A percentile compares a stretch with the other conserved stretches of the same genome.
These are phyloP conservation scores for Aplosporella prunicola DNA, from an alignment of 2,329 filamentous ascomycete species.

Conservation along the genomic window DNA sequence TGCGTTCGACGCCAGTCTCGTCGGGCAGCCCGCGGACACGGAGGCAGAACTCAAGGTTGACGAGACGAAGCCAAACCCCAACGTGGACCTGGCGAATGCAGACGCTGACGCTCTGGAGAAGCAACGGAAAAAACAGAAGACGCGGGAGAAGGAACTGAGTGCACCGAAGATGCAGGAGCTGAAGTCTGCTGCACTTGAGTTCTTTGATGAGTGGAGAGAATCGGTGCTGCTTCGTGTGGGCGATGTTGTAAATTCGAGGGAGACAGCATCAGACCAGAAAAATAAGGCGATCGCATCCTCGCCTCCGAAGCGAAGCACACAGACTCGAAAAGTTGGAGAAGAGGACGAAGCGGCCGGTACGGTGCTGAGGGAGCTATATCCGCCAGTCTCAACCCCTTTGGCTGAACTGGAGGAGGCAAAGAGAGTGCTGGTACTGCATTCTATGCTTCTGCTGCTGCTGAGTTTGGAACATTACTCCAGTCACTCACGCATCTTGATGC, in stretches of 20 bases:
- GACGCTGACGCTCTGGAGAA: constrained; percentile 13
- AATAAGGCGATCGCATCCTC: constrained; percentile 15
- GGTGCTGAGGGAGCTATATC: constrained; percentile 22
- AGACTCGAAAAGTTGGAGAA: constrained; percentile 11
- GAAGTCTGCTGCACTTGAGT: constrained; percentile 57
- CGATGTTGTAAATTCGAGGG: constrained; percentile 47
- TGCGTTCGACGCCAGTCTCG: constrained; percentile 24
- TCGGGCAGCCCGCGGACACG: constrained; percentile 17
- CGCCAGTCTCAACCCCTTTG: constrained; percentile 36
- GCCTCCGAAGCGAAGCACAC: constrained; percentile 11
- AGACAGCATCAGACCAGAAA: constrained; percentile 23
- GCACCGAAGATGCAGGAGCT: constrained; percentile 50
- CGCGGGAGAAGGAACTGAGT: constrained; percentile 41
- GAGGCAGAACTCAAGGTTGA: constrained; percentile 22
- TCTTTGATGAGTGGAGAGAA: constrained; percentile 75
- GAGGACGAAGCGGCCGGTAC: constrained; percentile 22
- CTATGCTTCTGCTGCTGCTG: constrained; percentile 60
- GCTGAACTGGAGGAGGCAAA: constrained; percentile 51
- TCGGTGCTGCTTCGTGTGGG: constrained; percentile 60
- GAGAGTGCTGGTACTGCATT: constrained; percentile 59
- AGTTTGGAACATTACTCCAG: constrained; percentile 72
- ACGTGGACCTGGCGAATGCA: constrained; percentile 13
- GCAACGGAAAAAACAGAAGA: constrained; percentile 23
- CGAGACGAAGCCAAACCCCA: constrained; percentile 11
- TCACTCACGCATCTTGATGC: constrained; percentile 61